Conservation (phyloP, 2,329 filamentous ascomycete species). For the Aspergillus fumigatus region DNA sequence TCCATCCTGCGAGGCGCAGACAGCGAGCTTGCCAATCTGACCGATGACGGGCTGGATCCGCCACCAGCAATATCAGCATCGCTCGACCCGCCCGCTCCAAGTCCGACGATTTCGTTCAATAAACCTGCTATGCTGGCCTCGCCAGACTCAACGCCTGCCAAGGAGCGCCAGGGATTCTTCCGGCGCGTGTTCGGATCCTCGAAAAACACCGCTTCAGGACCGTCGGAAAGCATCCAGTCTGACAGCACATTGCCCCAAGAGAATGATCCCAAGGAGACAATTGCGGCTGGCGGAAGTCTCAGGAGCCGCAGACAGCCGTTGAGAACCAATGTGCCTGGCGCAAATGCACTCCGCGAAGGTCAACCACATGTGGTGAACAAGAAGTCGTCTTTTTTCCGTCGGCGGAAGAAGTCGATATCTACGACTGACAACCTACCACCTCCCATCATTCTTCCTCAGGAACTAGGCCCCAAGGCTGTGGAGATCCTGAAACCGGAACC, state of each 20-base stretch:
- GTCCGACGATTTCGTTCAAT: slow-evolving; percentile 50
- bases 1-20: slow-evolving; percentile 28
- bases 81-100: slow-evolving; percentile 49
- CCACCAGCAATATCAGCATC: slow-evolving; percentile 42
- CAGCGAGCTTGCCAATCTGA: slow-evolving; percentile 24
- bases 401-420: slow-evolving; percentile 75
- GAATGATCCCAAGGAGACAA: slow-evolving; percentile 21
- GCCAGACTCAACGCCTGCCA: slow-evolving; percentile 46
- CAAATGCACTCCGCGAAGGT: slow-evolving; percentile 28
- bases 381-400: slow-evolving; percentile 86
- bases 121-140: slow-evolving; percentile 42
- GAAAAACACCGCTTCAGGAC: slow-evolving; percentile 44
- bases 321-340: slow-evolving; percentile 19
- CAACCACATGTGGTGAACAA: slow-evolving; percentile 69
- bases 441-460: slow-evolving; percentile 47
- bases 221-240: slow-evolving; percentile 16
- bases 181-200: slow-evolving; percentile 82
- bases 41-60: slow-evolving; percentile 26
- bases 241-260: slow-evolving; percentile 22
- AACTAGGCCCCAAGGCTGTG: slow-evolving; percentile 36
- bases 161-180: slow-evolving; percentile 84
- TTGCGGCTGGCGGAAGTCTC: slow-evolving; percentile 12
- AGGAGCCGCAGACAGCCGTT: slow-evolving; percentile 25
- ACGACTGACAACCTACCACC: slow-evolving; percentile 62
- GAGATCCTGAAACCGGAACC: slow-evolving; percentile 33